Conservation (phyloP, 2,329 filamentous ascomycete species). For the Ceratocystis diversiconidia region DNA sequence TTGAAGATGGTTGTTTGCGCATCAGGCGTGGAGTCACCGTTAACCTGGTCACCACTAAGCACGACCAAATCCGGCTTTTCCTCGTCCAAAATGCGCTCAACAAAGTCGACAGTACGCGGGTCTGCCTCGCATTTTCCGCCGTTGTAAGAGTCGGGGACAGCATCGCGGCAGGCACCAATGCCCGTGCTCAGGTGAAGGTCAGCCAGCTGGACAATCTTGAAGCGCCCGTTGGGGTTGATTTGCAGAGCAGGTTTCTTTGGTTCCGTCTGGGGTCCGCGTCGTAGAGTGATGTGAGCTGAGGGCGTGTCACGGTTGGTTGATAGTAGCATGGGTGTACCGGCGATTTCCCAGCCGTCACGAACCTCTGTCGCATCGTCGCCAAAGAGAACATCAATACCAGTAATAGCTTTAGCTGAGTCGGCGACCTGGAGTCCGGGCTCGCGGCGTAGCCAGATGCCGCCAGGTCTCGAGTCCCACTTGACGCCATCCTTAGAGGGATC, state of each 20-base stretch:
- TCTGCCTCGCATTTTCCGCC: conserved; percentile 80
- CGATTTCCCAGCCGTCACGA: conserved; percentile 68
- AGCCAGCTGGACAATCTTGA: conserved; percentile 95
- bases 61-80: conserved; percentile 90
- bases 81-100: conserved; percentile 69
- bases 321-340: conserved; percentile 58
- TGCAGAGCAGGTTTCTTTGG: conserved; percentile 54
- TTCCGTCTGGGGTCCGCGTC: conserved; percentile 40
- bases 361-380: conserved; percentile 86
- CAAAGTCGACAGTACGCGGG: conserved; percentile 77
- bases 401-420: conserved; percentile 61
- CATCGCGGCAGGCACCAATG: conserved; percentile 69
- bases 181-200: conserved; percentile 91
- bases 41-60: conserved; percentile 85
- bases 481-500: conserved; percentile 41
- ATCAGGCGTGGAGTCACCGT: conserved; percentile 84
- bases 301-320: conserved; percentile 47
- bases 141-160: conserved; percentile 58
- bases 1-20: conserved; percentile 91
- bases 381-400: conserved; percentile 73
- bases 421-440: conserved; percentile 57
- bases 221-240: conserved; percentile 77
- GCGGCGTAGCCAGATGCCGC: conserved; percentile 70
- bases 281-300: conserved; percentile 62
- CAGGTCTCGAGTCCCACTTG: conserved; percentile 64